Evolutionary conservation across 2,329 filamentous ascomycete species (phyloP).

Genomic region (Acephala macrosclerotiorum): DNA sequence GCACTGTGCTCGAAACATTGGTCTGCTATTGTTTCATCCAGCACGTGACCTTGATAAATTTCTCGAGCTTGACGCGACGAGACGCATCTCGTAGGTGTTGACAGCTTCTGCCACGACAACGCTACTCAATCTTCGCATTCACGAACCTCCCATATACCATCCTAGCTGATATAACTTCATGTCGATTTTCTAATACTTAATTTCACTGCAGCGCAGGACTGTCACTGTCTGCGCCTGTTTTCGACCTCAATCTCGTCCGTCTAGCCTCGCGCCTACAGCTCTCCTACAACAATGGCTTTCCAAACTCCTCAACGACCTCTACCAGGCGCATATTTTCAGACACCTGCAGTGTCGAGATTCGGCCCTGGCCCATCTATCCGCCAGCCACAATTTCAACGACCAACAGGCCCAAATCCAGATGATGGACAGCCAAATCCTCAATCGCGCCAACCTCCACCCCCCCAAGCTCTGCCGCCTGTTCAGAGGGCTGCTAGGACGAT

Average conservation of each 20-base stretch:
- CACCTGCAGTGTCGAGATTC: conserved; percentile 67
- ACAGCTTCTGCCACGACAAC: conserved; percentile 20
- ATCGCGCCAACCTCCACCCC: conserved; percentile 33
- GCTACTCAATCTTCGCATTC: conserved; percentile 7
- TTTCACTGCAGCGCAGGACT: conserved; percentile 3
- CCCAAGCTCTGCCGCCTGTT: conserved; percentile 67
- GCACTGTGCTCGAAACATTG: neutral
- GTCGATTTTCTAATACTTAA: conserved; percentile 23
- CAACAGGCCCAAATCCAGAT: conserved; percentile 21
- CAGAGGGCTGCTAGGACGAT: conserved; percentile 84
- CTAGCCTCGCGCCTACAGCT: conserved; percentile 19
- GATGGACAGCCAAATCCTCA: conserved; percentile 33
- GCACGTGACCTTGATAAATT: neutral
- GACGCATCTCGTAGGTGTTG: conserved; percentile 1
- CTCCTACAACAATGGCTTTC: conserved; percentile 23
- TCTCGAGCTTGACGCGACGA: neutral
- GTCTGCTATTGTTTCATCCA: neutral
- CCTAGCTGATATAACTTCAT: conserved; percentile 17
- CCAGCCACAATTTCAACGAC: conserved; percentile 56
- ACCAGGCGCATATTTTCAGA: conserved; percentile 79
- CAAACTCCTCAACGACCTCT: conserved; percentile 74
- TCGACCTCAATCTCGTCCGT: conserved; percentile 12
- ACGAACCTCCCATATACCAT: conserved; percentile 1
- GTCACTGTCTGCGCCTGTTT: neutral
- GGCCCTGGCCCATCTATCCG: conserved; percentile 52